phyloP scores from a whole-genome alignment of 345 rosid species.

The Salix dunnii region DNA sequence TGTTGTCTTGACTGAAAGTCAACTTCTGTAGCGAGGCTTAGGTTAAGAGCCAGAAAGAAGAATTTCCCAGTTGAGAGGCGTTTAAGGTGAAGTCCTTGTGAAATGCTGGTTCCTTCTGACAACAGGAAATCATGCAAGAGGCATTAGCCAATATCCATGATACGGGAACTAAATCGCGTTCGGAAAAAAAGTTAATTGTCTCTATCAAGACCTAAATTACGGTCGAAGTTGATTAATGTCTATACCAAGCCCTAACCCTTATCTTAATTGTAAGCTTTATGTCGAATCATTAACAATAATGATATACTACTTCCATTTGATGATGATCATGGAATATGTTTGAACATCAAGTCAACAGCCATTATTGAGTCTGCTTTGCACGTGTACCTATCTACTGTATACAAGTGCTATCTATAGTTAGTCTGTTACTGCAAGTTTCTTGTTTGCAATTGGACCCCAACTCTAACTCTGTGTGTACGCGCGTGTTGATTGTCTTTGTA shows the following conservation, averaged over 20 bases:
- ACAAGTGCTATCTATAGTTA: slow-evolving; percentile 13
- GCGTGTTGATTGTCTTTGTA: neutral
- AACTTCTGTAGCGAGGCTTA: neutral
- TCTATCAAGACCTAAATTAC: neutral
- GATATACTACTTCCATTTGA: slow-evolving; percentile 7
- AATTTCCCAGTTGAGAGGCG: neutral
- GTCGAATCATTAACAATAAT: slow-evolving; percentile 19
- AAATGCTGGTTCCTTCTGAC: neutral
- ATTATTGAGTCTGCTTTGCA: slow-evolving; percentile 31
- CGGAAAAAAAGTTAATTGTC: neutral
- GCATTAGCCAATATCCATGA: neutral
- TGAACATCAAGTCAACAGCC: slow-evolving; percentile 32
- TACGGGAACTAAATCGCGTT: neutral
- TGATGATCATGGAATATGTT: slow-evolving; percentile 18
- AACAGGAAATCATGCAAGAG: neutral
- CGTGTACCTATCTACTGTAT: slow-evolving; percentile 40
- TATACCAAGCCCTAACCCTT: slow-evolving; percentile 1
- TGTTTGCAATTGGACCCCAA: slow-evolving; percentile 8
- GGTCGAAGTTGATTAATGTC: slow-evolving; percentile 9
- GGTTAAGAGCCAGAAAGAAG: neutral
- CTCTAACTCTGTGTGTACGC: neutral
- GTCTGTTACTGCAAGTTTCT: neutral
- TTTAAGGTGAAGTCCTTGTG: slow-evolving; percentile 4
- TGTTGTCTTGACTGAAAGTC: neutral
- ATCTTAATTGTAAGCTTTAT: slow-evolving; percentile 7